A percentile compares a stretch with the other conserved stretches of the same genome.
Conservation (phyloP, 352 stramenopile species). For the Globisporangium acanthophoron region DNA sequence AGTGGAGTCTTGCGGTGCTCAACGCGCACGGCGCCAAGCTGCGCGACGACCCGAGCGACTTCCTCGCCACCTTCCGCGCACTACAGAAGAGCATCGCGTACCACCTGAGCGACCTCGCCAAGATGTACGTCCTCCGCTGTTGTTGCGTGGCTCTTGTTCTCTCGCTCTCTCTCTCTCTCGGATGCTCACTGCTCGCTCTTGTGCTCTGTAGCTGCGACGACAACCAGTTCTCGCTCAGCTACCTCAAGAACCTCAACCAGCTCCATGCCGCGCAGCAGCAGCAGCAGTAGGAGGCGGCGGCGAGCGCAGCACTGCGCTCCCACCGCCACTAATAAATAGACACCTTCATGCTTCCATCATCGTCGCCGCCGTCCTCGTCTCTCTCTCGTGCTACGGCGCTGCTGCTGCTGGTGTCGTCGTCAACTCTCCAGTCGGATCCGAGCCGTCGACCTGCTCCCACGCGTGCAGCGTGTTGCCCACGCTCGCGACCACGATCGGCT, state of each 20-base stretch:
- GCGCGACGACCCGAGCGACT: conserved; percentile 68
- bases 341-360: not conserved
- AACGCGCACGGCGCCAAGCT: conserved; percentile 90
- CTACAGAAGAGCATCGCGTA: conserved; percentile 84
- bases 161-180: not conserved
- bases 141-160: not conserved
- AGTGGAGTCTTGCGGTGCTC: conserved; percentile 93
- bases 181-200: conserved; percentile 1
- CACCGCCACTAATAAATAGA: not conserved
- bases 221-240: conserved; percentile 88
- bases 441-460: conserved; percentile 25
- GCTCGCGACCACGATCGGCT: conserved; percentile 61
- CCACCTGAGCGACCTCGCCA: conserved; percentile 81
- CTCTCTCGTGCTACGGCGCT: not conserved
- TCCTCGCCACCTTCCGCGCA: conserved; percentile 76
- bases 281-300: not conserved
- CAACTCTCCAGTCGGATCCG: not conserved
- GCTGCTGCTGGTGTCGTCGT: not conserved
- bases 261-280: conserved; percentile 22
- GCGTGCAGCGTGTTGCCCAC: conserved; percentile 68
- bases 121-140: conserved; percentile 54
- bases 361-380: not conserved
- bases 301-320: not conserved
- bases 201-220: conserved; percentile 65
- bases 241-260: conserved; percentile 67